Evolutionary conservation across 345 rosid genomes (phyloP).

Genomic region (Diplotaxis tenuifolia): DNA sequence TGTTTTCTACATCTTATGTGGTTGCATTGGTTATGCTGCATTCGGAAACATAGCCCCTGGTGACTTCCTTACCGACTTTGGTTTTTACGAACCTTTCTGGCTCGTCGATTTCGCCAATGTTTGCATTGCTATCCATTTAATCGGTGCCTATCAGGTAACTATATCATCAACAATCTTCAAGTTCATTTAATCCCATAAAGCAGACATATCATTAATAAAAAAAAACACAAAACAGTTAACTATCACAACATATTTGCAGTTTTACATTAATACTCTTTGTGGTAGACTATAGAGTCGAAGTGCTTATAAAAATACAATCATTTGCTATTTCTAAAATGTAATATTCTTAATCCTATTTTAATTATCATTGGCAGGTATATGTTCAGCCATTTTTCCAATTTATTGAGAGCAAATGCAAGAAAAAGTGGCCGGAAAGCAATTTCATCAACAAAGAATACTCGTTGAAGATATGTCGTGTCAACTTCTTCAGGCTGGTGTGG

Average conservation of each 20-base stretch:
- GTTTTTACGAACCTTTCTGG: conserved; percentile 88
- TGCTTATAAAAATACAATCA: neutral
- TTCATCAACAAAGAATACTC: conserved; percentile 54
- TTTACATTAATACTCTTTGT: neutral
- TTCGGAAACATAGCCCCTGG: conserved; percentile 86
- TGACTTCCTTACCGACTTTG: conserved; percentile 86
- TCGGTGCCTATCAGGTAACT: conserved; percentile 83
- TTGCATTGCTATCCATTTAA: conserved; percentile 75
- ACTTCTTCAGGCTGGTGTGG: conserved; percentile 67
- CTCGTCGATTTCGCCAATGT: conserved; percentile 75
- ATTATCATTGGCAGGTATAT: conserved; percentile 52
- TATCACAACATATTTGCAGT: neutral
- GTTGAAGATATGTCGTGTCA: conserved; percentile 42
- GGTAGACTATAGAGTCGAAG: too few relatives aligned
- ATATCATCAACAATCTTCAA: neutral
- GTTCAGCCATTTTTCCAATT: conserved; percentile 61
- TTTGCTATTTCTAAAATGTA: neutral
- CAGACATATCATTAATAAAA: neutral
- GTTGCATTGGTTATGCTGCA: conserved; percentile 76
- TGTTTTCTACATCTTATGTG: conserved; percentile 67
- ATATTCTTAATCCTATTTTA: neutral
- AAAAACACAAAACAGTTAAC: neutral
- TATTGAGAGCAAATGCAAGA: conserved; percentile 47
- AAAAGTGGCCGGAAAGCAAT: conserved; percentile 58
- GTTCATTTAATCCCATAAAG: neutral